These are phyloP conservation scores for Penicillium argentinense DNA, from an alignment of 495 filamentous ascomycete species.

Conservation along the genomic window DNA sequence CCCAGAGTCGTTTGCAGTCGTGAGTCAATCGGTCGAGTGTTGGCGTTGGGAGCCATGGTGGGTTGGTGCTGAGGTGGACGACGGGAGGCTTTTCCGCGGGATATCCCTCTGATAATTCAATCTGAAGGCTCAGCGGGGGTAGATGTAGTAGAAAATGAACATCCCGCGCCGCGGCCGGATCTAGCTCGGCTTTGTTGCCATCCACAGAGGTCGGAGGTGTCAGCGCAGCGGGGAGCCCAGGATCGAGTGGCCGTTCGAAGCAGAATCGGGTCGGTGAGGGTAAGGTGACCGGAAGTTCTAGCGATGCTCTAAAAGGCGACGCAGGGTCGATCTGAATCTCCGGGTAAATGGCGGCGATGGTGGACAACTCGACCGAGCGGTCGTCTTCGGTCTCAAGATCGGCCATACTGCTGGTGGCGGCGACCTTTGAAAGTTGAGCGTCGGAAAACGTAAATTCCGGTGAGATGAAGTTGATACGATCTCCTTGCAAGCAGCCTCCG, in stretches of 20 bases:
- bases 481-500: constrained; percentile 4
- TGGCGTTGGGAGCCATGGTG: constrained; percentile 67
- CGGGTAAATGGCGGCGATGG: constrained; percentile 86
- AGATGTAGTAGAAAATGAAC: constrained; percentile 69
- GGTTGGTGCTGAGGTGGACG: constrained; percentile 62
- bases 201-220: constrained; percentile 51
- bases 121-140: constrained; percentile 68
- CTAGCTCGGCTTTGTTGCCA: constrained; percentile 27
- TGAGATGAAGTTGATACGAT: constrained; percentile 4
- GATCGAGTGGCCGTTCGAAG: constrained; percentile 60
- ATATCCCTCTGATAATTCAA: constrained; percentile 74
- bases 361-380: constrained; percentile 75
- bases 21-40: constrained; percentile 57
- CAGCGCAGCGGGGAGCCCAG: constrained; percentile 30
- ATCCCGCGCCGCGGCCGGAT: constrained; percentile 35
- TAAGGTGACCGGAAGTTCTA: constrained; percentile 75
- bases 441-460: too few relatives aligned
- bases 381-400: constrained; percentile 55
- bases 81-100: constrained; percentile 65
- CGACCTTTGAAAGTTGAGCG: too few relatives aligned
- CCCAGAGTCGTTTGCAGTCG: constrained; percentile 70
- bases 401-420: constrained; percentile 32
- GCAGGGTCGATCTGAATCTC: constrained; percentile 67
- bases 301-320: constrained; percentile 58
- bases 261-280: constrained; percentile 63